A percentile compares a stretch with the other conserved stretches of the same genome.
These are phyloP conservation scores for Aspergillus incahuasiensis DNA, from an alignment of 495 filamentous ascomycete species.

Conservation along the genomic window DNA sequence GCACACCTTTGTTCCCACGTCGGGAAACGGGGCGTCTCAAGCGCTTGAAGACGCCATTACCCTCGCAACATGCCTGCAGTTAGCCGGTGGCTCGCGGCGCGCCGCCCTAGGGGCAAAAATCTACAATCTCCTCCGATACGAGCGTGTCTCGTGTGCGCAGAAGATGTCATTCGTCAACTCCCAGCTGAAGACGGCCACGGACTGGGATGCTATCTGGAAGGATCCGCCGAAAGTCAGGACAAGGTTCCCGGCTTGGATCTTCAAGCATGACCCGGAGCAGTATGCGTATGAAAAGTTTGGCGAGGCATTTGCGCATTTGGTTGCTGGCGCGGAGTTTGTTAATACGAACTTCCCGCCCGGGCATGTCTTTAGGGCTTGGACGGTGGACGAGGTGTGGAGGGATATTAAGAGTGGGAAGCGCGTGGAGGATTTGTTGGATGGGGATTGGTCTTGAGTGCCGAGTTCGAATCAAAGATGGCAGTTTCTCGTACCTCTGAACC, in stretches of 20 bases:
- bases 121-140: conserved; percentile 35
- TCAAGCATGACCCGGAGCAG: conserved; percentile 57
- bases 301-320: conserved; percentile 33
- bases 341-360: conserved; percentile 30
- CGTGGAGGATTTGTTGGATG: conserved; percentile 21
- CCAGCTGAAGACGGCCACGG: conserved; percentile 1
- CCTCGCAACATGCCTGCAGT: conserved; percentile 57
- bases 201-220: conserved; percentile 4
- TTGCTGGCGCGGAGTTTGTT: conserved; percentile 20
- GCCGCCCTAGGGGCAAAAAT: conserved; percentile 38
- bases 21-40: conserved; percentile 66
- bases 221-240: neutral
- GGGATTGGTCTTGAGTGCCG: conserved; percentile 8
- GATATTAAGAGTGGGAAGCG: conserved; percentile 31
- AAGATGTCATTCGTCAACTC: conserved; percentile 6
- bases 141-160: neutral
- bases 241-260: conserved; percentile 41
- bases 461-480: too few species aligned
- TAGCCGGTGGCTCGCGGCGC: conserved; percentile 44
- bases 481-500: too few species aligned
- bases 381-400: conserved; percentile 32
- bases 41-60: conserved; percentile 70
- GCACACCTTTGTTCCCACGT: conserved; percentile 70
- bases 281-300: conserved; percentile 54
- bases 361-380: conserved; percentile 26